These are phyloP conservation scores for Phialophora chinensis DNA, from an alignment of 2,329 filamentous ascomycete genomes.

Conservation along the genomic window DNA sequence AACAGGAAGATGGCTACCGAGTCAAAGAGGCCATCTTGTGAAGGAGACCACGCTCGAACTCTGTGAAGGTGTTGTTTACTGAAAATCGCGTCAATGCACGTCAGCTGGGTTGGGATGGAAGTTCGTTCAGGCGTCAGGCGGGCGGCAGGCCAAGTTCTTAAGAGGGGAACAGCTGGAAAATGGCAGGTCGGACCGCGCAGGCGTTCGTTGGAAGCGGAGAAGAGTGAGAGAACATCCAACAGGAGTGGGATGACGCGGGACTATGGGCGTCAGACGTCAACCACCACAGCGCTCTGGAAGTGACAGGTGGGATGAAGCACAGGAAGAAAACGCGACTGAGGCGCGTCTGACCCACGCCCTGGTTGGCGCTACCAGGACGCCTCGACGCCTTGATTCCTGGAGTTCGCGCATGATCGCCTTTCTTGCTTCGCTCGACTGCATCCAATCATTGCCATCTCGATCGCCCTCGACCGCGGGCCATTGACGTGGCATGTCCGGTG, in stretches of 20 bases:
- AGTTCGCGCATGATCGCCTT: conserved; percentile 13
- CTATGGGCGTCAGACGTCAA: background rate
- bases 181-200: background rate
- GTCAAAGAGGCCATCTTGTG: conserved; percentile 11
- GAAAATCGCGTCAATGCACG: conserved; percentile 8
- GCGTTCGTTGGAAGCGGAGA: background rate
- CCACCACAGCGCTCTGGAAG: background rate
- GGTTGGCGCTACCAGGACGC: background rate
- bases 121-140: background rate
- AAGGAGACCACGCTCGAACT: background rate
- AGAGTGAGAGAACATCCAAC: background rate
- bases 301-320: background rate
- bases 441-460: conserved; percentile 31
- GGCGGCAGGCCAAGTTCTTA: conserved; percentile 13
- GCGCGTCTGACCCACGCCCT: background rate
- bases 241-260: conserved; percentile 4
- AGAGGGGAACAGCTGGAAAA: conserved; percentile 13
- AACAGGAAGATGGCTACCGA: conserved; percentile 13
- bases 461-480: conserved; percentile 9
- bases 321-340: background rate
- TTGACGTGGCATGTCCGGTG: conserved; percentile 14
- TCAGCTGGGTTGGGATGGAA: conserved; percentile 11
- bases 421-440: conserved; percentile 7
- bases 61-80: conserved; percentile 21
- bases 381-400: background rate